Evolutionary conservation across 1,284 basidiomycete species (phyloP).

Genomic region (Marasmius fiardii): DNA sequence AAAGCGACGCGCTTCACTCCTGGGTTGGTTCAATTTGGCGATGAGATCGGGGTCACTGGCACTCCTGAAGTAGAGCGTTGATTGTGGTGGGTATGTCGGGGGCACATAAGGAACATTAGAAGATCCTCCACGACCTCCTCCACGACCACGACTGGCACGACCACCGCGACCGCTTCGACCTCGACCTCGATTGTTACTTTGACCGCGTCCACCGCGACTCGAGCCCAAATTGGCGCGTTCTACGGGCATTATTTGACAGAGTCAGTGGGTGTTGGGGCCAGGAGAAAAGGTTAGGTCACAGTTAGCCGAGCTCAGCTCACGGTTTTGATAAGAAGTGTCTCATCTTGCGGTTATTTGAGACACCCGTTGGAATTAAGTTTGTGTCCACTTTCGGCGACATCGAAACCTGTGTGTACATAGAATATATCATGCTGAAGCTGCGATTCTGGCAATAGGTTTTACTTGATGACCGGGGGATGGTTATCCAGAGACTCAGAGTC

Average conservation of each 20-base stretch:
- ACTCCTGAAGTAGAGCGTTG: conserved; percentile 28
- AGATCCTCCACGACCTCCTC: background rate
- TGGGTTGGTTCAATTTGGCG: conserved; percentile 2
- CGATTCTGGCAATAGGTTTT: too few species aligned
- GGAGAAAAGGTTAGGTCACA: background rate
- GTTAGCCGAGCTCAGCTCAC: too few species aligned
- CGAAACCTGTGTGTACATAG: too few species aligned
- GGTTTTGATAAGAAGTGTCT: too few species aligned
- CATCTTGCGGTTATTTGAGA: too few species aligned
- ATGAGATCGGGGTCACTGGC: background rate
- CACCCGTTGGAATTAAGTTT: too few species aligned
- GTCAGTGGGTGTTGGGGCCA: background rate
- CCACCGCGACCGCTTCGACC: conserved; percentile 1
- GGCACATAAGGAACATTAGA: conserved; percentile 78
- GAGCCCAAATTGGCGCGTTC: background rate
- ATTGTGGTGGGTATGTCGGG: conserved; percentile 72
- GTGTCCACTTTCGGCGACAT: too few species aligned
- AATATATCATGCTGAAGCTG: too few species aligned
- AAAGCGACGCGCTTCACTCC: conserved; percentile 35
- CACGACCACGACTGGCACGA: background rate
- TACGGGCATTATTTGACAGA: too few species aligned
- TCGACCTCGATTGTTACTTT: background rate
- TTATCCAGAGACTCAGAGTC: too few species aligned
- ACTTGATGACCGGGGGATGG: too few species aligned
- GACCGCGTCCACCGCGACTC: background rate